Evolutionary conservation across 768 basidiomycete genomes (phyloP).

Genomic region (Mycena floridula): DNA sequence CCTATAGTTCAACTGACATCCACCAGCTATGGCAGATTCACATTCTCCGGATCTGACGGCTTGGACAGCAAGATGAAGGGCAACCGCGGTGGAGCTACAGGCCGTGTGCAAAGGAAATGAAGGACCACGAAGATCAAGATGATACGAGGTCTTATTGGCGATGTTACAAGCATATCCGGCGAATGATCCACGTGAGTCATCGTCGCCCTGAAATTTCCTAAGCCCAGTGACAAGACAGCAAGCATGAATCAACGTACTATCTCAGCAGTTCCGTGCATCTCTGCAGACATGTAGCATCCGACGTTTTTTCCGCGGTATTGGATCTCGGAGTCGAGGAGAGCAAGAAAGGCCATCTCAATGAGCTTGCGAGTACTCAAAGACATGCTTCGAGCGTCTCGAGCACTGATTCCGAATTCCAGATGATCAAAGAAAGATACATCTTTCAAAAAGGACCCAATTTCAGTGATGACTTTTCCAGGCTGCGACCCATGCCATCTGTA

Average conservation of each 20-base stretch:
- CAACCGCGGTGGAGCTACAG: conserved; percentile 27
- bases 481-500: neutral
- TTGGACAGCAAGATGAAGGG: conserved; percentile 42
- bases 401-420: neutral
- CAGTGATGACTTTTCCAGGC: neutral
- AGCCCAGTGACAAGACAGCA: too few relatives aligned
- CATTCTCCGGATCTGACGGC: conserved; percentile 38
- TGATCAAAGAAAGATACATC: neutral
- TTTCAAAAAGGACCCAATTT: neutral
- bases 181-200: conserved; percentile 26
- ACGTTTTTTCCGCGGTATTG: neutral
- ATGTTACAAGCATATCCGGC: conserved; percentile 27
- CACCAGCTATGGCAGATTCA: conserved; percentile 40
- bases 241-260: too few relatives aligned
- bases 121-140: conserved; percentile 36
- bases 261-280: too few relatives aligned
- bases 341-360: neutral
- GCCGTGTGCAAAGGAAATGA: conserved; percentile 45
- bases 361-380: conserved; percentile 1
- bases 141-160: conserved; percentile 36
- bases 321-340: neutral
- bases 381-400: neutral
- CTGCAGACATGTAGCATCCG: neutral
- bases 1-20: conserved; percentile 37
- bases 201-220: conserved; percentile 27